Percentiles rank a stretch among this genome's conserved stretches.
Evolutionary conservation across 495 filamentous ascomycete genomes (phyloP).

Genomic region (Podospora pseudocomata): DNA sequence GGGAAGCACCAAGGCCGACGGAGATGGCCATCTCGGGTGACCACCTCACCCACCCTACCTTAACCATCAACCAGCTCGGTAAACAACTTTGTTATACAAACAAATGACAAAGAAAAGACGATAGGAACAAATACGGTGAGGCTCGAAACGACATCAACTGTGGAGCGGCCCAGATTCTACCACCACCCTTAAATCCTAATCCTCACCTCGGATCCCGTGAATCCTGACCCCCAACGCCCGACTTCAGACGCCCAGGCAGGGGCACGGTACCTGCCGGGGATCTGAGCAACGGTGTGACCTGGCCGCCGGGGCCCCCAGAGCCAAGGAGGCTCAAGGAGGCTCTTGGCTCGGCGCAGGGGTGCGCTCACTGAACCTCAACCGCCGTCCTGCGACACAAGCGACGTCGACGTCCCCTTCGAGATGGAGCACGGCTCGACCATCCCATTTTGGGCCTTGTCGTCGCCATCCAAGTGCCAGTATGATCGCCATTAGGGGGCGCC

Average conservation of each 20-base stretch:
- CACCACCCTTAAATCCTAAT: background rate
- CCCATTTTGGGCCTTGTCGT: constrained; percentile 9
- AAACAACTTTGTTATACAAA: background rate
- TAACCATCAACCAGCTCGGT: background rate
- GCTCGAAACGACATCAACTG: background rate
- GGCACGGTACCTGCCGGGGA: constrained; percentile 14
- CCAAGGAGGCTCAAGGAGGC: constrained; percentile 27
- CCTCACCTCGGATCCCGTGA: constrained; percentile 23
- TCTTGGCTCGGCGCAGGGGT: constrained; percentile 3
- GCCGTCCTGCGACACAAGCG: constrained; percentile 28
- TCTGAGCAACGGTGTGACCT: constrained; percentile 4
- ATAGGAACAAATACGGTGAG: background rate
- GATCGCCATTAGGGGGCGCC: constrained; percentile 33
- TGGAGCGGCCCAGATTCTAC: background rate
- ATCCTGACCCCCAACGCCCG: constrained; percentile 10
- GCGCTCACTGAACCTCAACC: constrained; percentile 15
- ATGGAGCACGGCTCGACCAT: constrained; percentile 8
- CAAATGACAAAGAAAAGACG: too few relatives aligned
- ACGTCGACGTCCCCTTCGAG: constrained; percentile 20
- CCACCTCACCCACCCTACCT: background rate
- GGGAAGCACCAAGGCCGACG: constrained; percentile 9
- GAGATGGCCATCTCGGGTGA: background rate
- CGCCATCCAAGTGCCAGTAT: constrained; percentile 26
- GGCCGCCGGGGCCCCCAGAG: background rate
- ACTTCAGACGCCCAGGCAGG: constrained; percentile 16